Base-by-base conservation (phyloP, 2,329 filamentous ascomycete genomes). In the Clarireedia hainanense region DNA sequence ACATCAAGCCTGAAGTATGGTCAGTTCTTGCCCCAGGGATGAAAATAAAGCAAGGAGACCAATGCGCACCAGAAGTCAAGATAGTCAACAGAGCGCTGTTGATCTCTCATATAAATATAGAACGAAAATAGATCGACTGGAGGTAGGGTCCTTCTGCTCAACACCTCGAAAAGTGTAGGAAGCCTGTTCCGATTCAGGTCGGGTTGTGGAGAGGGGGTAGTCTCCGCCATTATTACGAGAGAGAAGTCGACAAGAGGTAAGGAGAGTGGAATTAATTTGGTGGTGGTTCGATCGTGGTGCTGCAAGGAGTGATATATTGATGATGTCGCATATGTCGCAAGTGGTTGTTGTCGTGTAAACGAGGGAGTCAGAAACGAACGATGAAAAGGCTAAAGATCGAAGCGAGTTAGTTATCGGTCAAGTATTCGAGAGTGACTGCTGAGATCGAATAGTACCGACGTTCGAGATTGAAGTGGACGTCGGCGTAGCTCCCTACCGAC, bases 61-160 rank as follows among this genome's bases (percentile, higher is more conserved):
- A 26, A 47, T 52, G 70, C 83, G 57, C 76, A 97, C 94, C 95
- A 99, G 73, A 99, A 99, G 70, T 99, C 94, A 43, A 99, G 77
- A 67, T 99, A 99, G 69, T 99, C 94, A 12, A 99, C 94, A 6
- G 92, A 96, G 70, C 91, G 85, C 73, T 99, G 94, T 73, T 96
- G 91, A 72, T 99, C 95, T 67, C 94, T 84, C 94, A 99, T 99
- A 74, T 96, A 99, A 66, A 99, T 99, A 74, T 99, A 99, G 76
- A 99, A 99, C 2, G 91, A 96, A 73, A 96, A 99, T 10, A 99
- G 79, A 69, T 99, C 95, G 57, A 99, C 92, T 0, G 94, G 94
- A 49, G 95, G 89, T 20, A 95, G 80, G n/a, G 94, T 99, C 61
- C 91, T 85, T 63, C 95, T 85, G 70, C 90, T 96, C 59, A 99